Percentiles rank a stretch among this genome's conserved stretches.
These are phyloP conservation scores for Gamarada debralockiae DNA, from an alignment of 495 filamentous ascomycete species.

Conservation along the genomic window DNA sequence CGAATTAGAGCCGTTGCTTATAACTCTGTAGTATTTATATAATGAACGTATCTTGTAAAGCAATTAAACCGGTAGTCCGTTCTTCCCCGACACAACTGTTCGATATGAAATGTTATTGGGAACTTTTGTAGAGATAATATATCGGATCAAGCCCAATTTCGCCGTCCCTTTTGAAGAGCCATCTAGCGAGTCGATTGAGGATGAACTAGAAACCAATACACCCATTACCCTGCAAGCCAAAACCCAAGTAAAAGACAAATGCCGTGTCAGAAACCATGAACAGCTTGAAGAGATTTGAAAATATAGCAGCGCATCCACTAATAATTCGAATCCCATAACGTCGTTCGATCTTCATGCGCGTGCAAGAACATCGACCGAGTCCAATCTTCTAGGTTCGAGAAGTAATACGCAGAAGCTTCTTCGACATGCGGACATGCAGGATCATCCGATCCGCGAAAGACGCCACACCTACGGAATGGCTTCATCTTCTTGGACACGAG, in stretches of 20 bases:
- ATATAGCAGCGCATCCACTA: background rate
- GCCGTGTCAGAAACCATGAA: background rate
- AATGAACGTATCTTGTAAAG: no score
- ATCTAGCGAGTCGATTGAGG: no score
- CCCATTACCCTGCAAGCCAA: background rate
- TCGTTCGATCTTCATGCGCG: background rate
- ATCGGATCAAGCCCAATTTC: no score
- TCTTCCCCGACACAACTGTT: no score
- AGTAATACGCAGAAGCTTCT: slow-evolving; percentile 21
- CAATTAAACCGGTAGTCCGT: no score
- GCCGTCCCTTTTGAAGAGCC: no score
- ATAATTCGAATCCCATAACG: background rate
- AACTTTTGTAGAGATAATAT: no score
- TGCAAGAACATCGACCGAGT: slow-evolving; percentile 17
- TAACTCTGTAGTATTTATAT: no score
- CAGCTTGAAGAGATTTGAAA: background rate
- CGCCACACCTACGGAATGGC: slow-evolving; percentile 23
- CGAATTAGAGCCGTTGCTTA: no score
- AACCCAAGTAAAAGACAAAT: background rate
- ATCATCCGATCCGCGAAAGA: slow-evolving; percentile 7
- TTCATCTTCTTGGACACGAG: slow-evolving; percentile 22
- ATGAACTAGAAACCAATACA: no score
- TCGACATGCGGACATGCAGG: slow-evolving; percentile 10
- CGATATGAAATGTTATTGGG: no score
- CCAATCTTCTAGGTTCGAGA: slow-evolving; percentile 29